Evolutionary conservation across 2,329 filamentous ascomycete species (phyloP).

Genomic region (Fusarium kyushuense): DNA sequence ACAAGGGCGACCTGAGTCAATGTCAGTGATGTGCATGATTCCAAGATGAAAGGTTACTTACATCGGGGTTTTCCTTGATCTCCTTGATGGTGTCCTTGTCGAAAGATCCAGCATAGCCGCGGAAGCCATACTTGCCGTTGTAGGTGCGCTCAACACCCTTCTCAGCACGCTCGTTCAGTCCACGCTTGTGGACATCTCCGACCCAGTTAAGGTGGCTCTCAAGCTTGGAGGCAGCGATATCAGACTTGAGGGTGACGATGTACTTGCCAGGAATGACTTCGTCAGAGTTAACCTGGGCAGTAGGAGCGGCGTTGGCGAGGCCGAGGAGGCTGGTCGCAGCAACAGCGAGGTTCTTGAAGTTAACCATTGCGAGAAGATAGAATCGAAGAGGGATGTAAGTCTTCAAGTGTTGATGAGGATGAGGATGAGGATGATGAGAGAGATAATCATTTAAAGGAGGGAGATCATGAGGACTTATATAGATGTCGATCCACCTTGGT

Average conservation of each 20-base stretch:
- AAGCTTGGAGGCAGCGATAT: slow-evolving; percentile 59
- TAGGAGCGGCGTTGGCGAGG: slow-evolving; percentile 38
- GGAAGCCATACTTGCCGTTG: slow-evolving; percentile 49
- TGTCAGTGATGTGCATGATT: slow-evolving; percentile 2
- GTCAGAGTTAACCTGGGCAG: slow-evolving; percentile 33
- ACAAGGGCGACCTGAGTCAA: slow-evolving; percentile 46
- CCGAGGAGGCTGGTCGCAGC: slow-evolving; percentile 45
- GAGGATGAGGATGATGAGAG: slow-evolving; percentile 26
- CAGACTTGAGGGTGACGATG: slow-evolving; percentile 72
- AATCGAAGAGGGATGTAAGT: slow-evolving; percentile 11
- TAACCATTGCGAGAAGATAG: slow-evolving; percentile 46
- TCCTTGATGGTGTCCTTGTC: slow-evolving; percentile 55
- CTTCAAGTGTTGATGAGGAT: slow-evolving; percentile 22
- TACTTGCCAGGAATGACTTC: slow-evolving; percentile 59
- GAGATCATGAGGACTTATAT: slow-evolving; percentile 39
- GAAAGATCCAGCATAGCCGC: slow-evolving; percentile 60
- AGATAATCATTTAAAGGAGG: slow-evolving; percentile 4
- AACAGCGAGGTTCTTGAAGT: slow-evolving; percentile 47
- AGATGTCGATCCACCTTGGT: slow-evolving; percentile 3
- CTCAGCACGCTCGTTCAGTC: slow-evolving; percentile 61
- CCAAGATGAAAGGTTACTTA: slow-evolving; percentile 44
- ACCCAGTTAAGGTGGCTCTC: slow-evolving; percentile 62
- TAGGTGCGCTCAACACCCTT: slow-evolving; percentile 52
- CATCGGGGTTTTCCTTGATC: slow-evolving; percentile 58
- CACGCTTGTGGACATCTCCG: slow-evolving; percentile 66